Evolutionary conservation across 1,139 yeast genomes (phyloP), one percentile per base, ranked within the genome.

Genomic region (Suhomyces panamericanus): DNA sequence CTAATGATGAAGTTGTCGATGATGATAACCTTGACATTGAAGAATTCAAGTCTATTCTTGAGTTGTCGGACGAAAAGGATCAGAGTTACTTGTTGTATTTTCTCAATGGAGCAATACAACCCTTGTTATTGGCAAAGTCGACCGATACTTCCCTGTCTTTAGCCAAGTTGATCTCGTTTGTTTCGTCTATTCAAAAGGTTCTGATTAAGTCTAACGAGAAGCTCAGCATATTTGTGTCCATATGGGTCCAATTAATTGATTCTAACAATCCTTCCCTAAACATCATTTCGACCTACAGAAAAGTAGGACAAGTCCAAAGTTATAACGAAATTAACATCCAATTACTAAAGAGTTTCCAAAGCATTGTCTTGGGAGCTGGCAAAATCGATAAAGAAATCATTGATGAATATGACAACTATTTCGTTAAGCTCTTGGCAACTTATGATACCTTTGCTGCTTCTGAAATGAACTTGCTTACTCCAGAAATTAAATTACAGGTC

Each of bases 181-280:
- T 70, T 3, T 61, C 66, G 1, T 43, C 54, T 1, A 42, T 72
- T 13, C 62, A 57, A 29, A 44, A 48, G 5, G 39, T 53, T 7
- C 64, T 64, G 62, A 43, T 53, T 17, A 62, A 61, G 38, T 52
- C 63, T 1, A 38, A 53, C 7, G 38, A 48, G 6, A 45, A 57
- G 14, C 56, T 60, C 35, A 46, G 49, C 1, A 53, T 58, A 1
- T 72, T 69, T 48, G 47, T 73, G 36, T 49, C 52, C 15, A 45
- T 69, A 3, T 72, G 76, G 75, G 59, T 58, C 41, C 44, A 57
- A 4, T 50, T 71, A 14, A 49, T 67, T 15, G 45, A 45, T 9
- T 49, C 60, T 6, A 41, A 54, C n/a, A 51, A 56, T 13, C 51
- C 49, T 9, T 38, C 51, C 1, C 48, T 46, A 4, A 58, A 60